Evolutionary conservation across 768 basidiomycete genomes (phyloP).

Genomic region (Daedalea quercina): DNA sequence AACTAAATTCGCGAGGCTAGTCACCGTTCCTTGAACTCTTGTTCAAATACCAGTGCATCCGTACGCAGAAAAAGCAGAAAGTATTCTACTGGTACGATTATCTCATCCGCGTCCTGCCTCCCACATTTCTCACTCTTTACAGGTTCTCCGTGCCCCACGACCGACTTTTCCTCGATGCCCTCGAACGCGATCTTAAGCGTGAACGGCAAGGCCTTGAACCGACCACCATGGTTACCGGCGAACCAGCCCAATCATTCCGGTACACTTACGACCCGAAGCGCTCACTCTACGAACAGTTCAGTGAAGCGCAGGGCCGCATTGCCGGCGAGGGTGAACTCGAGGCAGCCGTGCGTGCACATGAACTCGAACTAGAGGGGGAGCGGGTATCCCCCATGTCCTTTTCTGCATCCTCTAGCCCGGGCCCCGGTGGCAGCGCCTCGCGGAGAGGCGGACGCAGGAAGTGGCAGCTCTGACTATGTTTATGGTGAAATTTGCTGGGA

Average conservation of each 20-base stretch:
- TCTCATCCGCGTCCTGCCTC: background rate
- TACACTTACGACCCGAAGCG: conserved; percentile 73
- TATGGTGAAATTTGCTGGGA: background rate
- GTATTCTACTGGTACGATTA: conserved; percentile 85
- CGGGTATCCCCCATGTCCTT: background rate
- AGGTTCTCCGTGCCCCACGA: conserved; percentile 98
- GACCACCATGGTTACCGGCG: conserved; percentile 68
- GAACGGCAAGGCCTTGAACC: conserved; percentile 87
- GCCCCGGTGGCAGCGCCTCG: background rate
- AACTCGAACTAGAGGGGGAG: conserved; percentile 7
- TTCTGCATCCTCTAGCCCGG: background rate
- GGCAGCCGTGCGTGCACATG: conserved; percentile 26
- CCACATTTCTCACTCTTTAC: conserved; percentile 4
- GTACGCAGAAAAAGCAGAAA: conserved; percentile 98
- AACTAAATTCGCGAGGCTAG: conserved; percentile 31
- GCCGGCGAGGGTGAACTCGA: conserved; percentile 30
- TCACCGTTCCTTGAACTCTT: conserved; percentile 88
- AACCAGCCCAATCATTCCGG: conserved; percentile 78
- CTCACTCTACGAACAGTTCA: conserved; percentile 86
- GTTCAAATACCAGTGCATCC: conserved; percentile 94
- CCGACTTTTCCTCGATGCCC: conserved; percentile 93
- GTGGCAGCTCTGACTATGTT: background rate
- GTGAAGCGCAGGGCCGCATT: conserved; percentile 29
- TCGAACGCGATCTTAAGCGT: conserved; percentile 92
- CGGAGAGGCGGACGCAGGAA: background rate